A percentile compares a stretch with the other conserved stretches of the same genome.
These are phyloP conservation scores for Populus deltoides DNA, from an alignment of 345 rosid species.

Conservation along the genomic window DNA sequence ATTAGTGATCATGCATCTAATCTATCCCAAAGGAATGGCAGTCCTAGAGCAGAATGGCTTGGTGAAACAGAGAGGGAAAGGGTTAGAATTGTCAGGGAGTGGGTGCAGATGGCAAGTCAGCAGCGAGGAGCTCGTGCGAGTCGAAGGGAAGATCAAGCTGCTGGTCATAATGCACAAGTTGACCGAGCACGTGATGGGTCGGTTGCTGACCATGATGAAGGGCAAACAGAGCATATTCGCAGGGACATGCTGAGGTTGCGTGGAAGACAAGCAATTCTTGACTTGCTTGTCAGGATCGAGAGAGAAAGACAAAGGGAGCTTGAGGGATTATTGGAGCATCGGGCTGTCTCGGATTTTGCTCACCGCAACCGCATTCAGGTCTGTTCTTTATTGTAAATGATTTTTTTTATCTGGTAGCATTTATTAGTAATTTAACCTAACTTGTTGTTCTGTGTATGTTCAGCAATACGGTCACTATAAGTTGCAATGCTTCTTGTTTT, in stretches of 20 bases:
- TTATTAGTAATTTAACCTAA: background rate
- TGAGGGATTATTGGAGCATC: conserved; percentile 86
- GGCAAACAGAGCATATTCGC: conserved; percentile 69
- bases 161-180: conserved; percentile 45
- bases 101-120: conserved; percentile 97
- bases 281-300: conserved; percentile 83
- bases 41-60: conserved; percentile 84
- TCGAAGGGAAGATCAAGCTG: conserved; percentile 58
- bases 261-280: conserved; percentile 88
- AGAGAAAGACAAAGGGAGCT: conserved; percentile 90
- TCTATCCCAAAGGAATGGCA: conserved; percentile 55
- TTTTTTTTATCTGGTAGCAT: background rate
- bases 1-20: conserved; percentile 62
- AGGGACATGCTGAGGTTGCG: conserved; percentile 77
- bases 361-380: conserved; percentile 99
- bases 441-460: conserved; percentile 1
- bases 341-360: conserved; percentile 97
- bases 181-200: conserved; percentile 52
- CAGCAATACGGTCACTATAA: background rate
- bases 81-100: conserved; percentile 92
- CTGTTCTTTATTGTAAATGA: conserved; percentile 14
- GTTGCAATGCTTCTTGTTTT: background rate
- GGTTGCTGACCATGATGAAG: conserved; percentile 56
- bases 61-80: conserved; percentile 98
- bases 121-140: conserved; percentile 68